Conservation (phyloP, 192 early-diverging fungal species). For the Linderina pennispora region DNA sequence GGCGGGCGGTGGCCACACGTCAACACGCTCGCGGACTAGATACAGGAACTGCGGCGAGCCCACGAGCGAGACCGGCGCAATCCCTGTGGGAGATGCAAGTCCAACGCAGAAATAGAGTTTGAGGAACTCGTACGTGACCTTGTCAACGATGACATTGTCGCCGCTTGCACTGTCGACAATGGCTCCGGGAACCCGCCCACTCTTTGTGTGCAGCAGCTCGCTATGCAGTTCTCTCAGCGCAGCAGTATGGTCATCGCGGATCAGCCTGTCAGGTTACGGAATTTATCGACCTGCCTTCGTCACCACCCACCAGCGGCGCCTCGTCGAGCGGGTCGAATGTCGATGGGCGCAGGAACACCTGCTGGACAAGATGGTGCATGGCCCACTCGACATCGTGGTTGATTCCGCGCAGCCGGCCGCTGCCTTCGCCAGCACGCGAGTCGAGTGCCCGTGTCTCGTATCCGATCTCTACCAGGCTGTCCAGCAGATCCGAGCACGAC, state of each 20-base stretch:
- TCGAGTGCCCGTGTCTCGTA: conserved; percentile 43
- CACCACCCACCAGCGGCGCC: neutral
- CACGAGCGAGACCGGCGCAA: conserved; percentile 30
- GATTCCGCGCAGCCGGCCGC: conserved; percentile 37
- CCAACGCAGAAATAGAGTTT: conserved; percentile 46
- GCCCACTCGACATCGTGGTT: conserved; percentile 52
- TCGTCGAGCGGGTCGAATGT: conserved; percentile 17
- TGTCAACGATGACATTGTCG: conserved; percentile 43
- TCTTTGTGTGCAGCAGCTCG: conserved; percentile 29
- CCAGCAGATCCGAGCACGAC: conserved; percentile 45
- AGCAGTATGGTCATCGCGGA: neutral
- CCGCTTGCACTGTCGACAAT: conserved; percentile 38
- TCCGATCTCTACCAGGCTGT: conserved; percentile 39
- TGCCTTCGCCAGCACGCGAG: conserved; percentile 19
- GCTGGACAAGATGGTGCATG: conserved; percentile 48
- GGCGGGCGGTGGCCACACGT: conserved; percentile 49
- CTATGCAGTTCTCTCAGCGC: conserved; percentile 5
- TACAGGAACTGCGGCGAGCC: conserved; percentile 44
- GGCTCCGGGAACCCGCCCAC: conserved; percentile 16
- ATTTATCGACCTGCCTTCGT: neutral
- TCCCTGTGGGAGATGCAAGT: conserved; percentile 1
- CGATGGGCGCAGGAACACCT: conserved; percentile 40
- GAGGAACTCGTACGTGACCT: conserved; percentile 50
- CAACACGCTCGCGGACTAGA: conserved; percentile 40
- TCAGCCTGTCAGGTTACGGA: neutral